A percentile compares a stretch with the other conserved stretches of the same genome.
Conservation (phyloP, 208 protist genomes). For the Acanthamoeba pearcei region DNA sequence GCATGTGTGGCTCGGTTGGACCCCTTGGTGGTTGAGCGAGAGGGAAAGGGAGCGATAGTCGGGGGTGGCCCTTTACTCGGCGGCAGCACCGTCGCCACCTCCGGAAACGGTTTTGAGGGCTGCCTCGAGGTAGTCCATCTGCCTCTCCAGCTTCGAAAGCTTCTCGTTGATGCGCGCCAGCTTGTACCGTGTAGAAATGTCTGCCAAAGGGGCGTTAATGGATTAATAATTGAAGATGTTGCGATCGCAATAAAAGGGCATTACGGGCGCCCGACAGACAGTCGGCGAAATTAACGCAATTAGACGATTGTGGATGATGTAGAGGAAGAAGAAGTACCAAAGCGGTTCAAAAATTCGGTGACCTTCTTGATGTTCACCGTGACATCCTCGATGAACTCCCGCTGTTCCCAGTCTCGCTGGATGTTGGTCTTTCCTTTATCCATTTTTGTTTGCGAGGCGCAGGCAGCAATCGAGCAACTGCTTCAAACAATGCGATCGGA, state of each 20-base stretch:
- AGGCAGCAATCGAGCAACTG: no score
- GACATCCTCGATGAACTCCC: slow-evolving; percentile 81
- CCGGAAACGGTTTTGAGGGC: slow-evolving; percentile 61
- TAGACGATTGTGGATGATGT: background rate
- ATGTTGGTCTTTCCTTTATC: slow-evolving; percentile 76
- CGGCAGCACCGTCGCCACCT: background rate
- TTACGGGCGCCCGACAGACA: background rate
- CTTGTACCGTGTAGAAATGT: slow-evolving; percentile 81
- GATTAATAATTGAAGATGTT: background rate
- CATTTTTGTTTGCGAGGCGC: background rate
- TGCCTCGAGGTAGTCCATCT: slow-evolving; percentile 83
- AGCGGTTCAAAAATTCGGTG: slow-evolving; percentile 84
- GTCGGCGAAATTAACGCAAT: background rate
- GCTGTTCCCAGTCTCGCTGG: slow-evolving; percentile 84
- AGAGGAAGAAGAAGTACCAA: slow-evolving; percentile 73
- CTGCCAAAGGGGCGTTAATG: slow-evolving; percentile 48
- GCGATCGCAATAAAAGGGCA: background rate
- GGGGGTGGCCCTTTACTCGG: background rate
- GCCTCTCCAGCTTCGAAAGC: slow-evolving; percentile 81
- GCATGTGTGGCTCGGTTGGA: background rate
- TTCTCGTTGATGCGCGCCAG: slow-evolving; percentile 82
- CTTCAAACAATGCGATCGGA: no score
- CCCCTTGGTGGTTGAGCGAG: background rate
- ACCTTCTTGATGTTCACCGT: slow-evolving; percentile 84
- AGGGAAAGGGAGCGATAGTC: background rate